Percentiles rank a stretch among this genome's conserved stretches.
These are phyloP conservation scores for Podaxis sp. DNA, from an alignment of 768 basidiomycete species.

Conservation along the genomic window DNA sequence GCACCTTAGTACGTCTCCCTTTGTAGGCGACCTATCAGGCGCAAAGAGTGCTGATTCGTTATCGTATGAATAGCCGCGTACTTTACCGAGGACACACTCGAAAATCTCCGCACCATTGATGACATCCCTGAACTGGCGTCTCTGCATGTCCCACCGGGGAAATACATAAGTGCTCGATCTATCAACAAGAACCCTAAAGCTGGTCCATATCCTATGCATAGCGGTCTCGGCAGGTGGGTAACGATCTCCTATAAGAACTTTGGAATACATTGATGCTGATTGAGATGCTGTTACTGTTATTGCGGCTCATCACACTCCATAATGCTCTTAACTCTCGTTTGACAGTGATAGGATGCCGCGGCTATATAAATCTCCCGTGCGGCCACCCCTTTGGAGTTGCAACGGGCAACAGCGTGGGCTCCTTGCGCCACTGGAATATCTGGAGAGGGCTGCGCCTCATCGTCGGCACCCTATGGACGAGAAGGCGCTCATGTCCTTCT, in stretches of 20 bases:
- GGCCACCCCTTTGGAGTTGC: conserved; percentile 15
- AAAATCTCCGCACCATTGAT: conserved; percentile 56
- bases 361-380: conserved; percentile 1
- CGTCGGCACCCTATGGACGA: conserved; percentile 72
- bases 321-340: neutral
- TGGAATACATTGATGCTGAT: conserved; percentile 10
- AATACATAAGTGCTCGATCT: conserved; percentile 62
- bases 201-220: conserved; percentile 18
- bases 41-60: neutral
- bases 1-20: conserved; percentile 64
- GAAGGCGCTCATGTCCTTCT: conserved; percentile 63
- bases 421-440: conserved; percentile 65
- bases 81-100: conserved; percentile 62
- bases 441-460: conserved; percentile 56
- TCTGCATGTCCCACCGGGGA: conserved; percentile 55
- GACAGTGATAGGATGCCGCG: conserved; percentile 10
- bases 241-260: neutral
- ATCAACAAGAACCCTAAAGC: conserved; percentile 34
- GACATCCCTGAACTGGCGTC: conserved; percentile 52
- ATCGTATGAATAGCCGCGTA: conserved; percentile 58
- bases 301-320: neutral
- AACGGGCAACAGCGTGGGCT: conserved; percentile 10
- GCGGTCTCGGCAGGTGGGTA: neutral
- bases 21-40: neutral
- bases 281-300: conserved; percentile 1